Evolutionary conservation across 225 moss, liverwort and hornwort genomes (phyloP).

Genomic region (Physcomitrellopsis africana): DNA sequence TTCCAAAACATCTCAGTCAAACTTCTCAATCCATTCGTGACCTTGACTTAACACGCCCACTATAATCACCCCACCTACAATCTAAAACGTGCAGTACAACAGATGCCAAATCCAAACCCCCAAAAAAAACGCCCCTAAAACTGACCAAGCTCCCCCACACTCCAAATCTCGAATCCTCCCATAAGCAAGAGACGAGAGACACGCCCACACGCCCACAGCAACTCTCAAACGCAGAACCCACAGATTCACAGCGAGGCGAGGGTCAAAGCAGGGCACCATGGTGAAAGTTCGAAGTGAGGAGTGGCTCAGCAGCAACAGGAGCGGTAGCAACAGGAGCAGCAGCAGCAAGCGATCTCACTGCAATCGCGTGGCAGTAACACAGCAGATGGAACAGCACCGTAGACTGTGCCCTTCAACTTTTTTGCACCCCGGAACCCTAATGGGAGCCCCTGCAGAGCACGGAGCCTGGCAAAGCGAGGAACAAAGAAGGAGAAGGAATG

Average conservation of each 20-base stretch:
- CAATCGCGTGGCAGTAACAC: slow-evolving; percentile 19
- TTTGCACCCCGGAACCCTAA: too few species aligned
- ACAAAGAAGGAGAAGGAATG: too few species aligned
- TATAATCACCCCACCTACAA: background rate
- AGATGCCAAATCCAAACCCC: too few species aligned
- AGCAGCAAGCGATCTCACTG: background rate
- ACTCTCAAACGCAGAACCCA: background rate
- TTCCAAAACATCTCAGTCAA: background rate
- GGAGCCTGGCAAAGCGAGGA: too few species aligned
- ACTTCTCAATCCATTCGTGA: background rate
- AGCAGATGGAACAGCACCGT: slow-evolving; percentile 1
- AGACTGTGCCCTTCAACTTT: too few species aligned
- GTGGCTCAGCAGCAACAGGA: background rate
- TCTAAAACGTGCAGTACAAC: background rate
- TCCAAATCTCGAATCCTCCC: background rate
- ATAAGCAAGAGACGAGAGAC: background rate
- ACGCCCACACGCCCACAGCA: background rate
- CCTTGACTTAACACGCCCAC: background rate
- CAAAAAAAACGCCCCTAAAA: too few species aligned
- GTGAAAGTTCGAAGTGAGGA: slow-evolving; percentile 27
- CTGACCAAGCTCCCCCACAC: too few species aligned
- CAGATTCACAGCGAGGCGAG: slow-evolving; percentile 15
- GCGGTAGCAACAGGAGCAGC: too few species aligned
- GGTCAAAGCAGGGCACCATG: slow-evolving; percentile 37
- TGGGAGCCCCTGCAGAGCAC: too few species aligned